Base-by-base conservation (phyloP, 2,329 filamentous ascomycete genomes). In the Neopestalotiopsis rosae region DNA sequence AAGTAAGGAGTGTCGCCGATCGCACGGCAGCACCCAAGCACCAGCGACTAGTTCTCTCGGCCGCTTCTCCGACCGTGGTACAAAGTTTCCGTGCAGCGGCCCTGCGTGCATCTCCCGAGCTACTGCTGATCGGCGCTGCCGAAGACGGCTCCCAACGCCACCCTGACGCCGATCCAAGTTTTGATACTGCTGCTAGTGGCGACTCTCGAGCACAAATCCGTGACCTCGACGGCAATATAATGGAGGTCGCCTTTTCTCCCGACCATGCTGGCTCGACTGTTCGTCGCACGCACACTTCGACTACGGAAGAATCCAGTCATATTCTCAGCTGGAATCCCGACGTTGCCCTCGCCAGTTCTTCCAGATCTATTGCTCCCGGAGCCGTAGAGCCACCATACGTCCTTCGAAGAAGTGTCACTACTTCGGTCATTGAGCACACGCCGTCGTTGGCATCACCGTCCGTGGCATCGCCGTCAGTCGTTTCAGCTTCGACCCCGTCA, bases 201-300 rank as follows among this genome's bases (percentile, higher is more conserved):
- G 81, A 80, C 71, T 80, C 74, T 72, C 79, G 75, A 81, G 87
- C 80, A 83, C 89, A 82, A 85, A 90, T 94, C 56, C 87, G 90
- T 70, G 94, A 97, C 79, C 87, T 93, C 67, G 94, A 97, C 81
- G 93, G 93, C 65, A 97, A 97, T 82, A 92, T 88, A 74, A 90
- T 97, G 77, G 93, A 96, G 77, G 92, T 93, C 38, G 89, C 95
- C 64, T 92, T 90, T 78, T 74, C 79, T 32, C 72, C 79, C 5
- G 73, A 76, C 66, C 78, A 82, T 71, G 72, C 68, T 42, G 79
- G 80, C 28, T 77, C 80, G 14, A 78, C 78, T 3, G 71, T 80
- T 28, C 78, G 79, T 56, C 76, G 72, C 34, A 80, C 79, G 3
- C 78, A 79, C 45, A 81, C 81, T 4, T 80, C 24, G 10, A 38